Percentiles rank a stretch among this genome's conserved stretches.
Conservation (phyloP, 2,329 filamentous ascomycete genomes). For the Talaromyces verruculosus region DNA sequence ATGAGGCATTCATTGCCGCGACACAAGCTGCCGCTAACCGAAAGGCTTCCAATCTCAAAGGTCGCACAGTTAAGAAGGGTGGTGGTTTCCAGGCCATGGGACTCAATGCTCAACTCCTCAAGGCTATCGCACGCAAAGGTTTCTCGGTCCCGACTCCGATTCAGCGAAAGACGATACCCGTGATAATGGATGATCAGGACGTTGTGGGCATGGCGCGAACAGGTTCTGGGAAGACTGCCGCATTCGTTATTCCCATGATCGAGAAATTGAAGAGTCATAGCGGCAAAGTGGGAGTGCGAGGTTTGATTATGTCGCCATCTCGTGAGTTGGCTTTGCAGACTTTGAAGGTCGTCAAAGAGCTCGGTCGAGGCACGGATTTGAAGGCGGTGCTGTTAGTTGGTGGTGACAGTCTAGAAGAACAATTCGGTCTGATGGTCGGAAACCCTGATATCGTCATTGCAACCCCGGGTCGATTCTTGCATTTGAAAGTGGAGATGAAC, state of each 20-base stretch:
- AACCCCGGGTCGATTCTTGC: constrained; percentile 91
- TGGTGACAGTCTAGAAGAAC: constrained; percentile 92
- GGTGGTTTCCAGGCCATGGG: constrained; percentile 97
- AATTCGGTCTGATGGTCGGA: constrained; percentile 86
- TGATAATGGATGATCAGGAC: constrained; percentile 86
- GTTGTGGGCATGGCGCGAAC: constrained; percentile 99
- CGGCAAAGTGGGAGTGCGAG: constrained; percentile 79
- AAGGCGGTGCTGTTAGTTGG: constrained; percentile 88
- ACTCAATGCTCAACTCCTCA: constrained; percentile 77
- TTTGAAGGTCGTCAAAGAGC: constrained; percentile 92
- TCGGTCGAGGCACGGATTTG: constrained; percentile 85
- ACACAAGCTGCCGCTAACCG: constrained; percentile 84
- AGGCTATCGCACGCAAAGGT: constrained; percentile 89
- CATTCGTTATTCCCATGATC: constrained; percentile 98
- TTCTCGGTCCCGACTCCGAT: constrained; percentile 97
- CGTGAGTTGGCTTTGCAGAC: constrained; percentile 94
- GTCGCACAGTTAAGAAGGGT: constrained; percentile 85
- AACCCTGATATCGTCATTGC: constrained; percentile 98
- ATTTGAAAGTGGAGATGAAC: constrained; percentile 95
- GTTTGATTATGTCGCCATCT: constrained; percentile 85
- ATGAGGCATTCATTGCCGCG: constrained; percentile 88
- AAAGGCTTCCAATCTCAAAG: constrained; percentile 78
- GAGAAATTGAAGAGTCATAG: constrained; percentile 88
- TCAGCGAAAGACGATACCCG: constrained; percentile 91
- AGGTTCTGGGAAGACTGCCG: constrained; percentile 97